Conservation (phyloP, 2,329 filamentous ascomycete genomes). For the Diplodia intermedia region DNA sequence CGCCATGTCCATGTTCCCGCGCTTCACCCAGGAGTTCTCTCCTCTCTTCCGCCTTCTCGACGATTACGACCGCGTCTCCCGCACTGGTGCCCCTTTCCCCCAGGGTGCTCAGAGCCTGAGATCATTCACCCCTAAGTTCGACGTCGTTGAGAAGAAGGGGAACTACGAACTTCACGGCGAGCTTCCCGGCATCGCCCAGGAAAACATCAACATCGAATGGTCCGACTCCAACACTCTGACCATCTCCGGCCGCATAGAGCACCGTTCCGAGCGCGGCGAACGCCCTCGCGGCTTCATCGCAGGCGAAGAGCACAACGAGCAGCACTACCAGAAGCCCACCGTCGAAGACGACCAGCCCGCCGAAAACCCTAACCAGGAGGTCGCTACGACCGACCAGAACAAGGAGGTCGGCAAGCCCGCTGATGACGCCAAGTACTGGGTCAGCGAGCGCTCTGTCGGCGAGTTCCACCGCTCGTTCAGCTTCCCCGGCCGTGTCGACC, state of each 20-base stretch:
- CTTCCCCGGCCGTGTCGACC: slow-evolving; percentile 65
- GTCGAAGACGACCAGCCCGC: slow-evolving; percentile 66
- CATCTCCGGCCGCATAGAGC: slow-evolving; percentile 73
- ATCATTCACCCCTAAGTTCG: slow-evolving; percentile 78
- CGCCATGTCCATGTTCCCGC: slow-evolving; percentile 53
- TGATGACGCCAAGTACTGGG: slow-evolving; percentile 70
- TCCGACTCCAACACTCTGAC: slow-evolving; percentile 75
- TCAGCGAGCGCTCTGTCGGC: slow-evolving; percentile 65
- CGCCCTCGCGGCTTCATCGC: slow-evolving; percentile 59
- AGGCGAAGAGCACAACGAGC: slow-evolving; percentile 40
- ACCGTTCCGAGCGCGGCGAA: slow-evolving; percentile 64
- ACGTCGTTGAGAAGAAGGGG: slow-evolving; percentile 72
- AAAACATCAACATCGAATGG: slow-evolving; percentile 79
- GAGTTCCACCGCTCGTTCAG: slow-evolving; percentile 66
- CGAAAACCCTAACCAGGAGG: slow-evolving; percentile 34
- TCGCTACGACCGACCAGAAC: slow-evolving; percentile 45
- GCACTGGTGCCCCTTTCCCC: slow-evolving; percentile 41
- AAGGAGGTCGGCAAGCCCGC: slow-evolving; percentile 49
- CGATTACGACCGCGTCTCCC: slow-evolving; percentile 51
- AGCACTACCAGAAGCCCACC: slow-evolving; percentile 58
- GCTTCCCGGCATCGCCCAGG: slow-evolving; percentile 76
- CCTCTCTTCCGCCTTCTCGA: slow-evolving; percentile 57
- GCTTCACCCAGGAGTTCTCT: slow-evolving; percentile 50
- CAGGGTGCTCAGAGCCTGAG: slow-evolving; percentile 46
- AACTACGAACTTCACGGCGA: slow-evolving; percentile 81